Evolutionary conservation across 768 basidiomycete genomes (phyloP).

Genomic region (Boletus coccyginus): DNA sequence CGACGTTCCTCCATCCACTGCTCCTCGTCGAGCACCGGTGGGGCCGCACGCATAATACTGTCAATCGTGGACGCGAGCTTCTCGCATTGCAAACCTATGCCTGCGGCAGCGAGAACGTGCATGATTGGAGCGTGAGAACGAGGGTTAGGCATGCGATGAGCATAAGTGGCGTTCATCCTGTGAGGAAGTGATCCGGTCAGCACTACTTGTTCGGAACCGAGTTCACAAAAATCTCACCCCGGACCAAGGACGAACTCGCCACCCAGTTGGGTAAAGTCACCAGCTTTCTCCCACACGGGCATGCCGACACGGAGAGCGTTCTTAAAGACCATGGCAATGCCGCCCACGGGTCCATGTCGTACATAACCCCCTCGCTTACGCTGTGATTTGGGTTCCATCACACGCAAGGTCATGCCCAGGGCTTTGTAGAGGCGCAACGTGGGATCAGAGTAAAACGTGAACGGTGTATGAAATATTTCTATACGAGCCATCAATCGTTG

Average conservation of each 20-base stretch:
- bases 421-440: conserved; percentile 62
- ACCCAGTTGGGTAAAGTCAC: conserved; percentile 76
- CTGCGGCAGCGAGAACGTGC: conserved; percentile 65
- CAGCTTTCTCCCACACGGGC: conserved; percentile 80
- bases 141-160: conserved; percentile 81
- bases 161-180: conserved; percentile 66
- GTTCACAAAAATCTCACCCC: conserved; percentile 46
- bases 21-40: conserved; percentile 25
- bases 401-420: conserved; percentile 69
- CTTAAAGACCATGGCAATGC: conserved; percentile 71
- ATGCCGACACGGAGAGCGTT: conserved; percentile 72
- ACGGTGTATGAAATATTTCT: conserved; percentile 72
- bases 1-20: conserved; percentile 37
- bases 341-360: conserved; percentile 60
- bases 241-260: conserved; percentile 84
- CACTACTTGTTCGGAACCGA: neutral
- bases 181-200: conserved; percentile 1
- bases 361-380: conserved; percentile 57
- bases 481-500: neutral
- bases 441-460: conserved; percentile 80
- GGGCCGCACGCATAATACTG: neutral
- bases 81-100: conserved; percentile 34
- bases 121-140: conserved; percentile 72
- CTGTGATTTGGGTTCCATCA: conserved; percentile 41
- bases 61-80: conserved; percentile 9